A percentile compares a stretch with the other conserved stretches of the same genome.
These are phyloP conservation scores for Ganoderma sinense DNA, from an alignment of 1,284 basidiomycete species.

Conservation along the genomic window DNA sequence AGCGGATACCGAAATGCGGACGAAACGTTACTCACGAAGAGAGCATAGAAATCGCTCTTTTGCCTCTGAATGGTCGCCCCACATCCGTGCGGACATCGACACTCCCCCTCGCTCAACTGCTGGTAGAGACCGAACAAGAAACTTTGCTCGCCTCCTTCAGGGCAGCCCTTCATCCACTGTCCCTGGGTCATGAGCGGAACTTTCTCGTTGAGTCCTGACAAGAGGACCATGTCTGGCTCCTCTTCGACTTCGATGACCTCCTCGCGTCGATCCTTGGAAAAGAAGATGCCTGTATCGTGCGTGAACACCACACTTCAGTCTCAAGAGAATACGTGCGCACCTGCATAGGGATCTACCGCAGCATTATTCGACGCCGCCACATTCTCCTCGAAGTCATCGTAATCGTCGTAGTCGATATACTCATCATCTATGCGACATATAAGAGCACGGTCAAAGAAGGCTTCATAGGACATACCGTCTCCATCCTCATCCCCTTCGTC, in stretches of 20 bases:
- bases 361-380: conserved; percentile 49
- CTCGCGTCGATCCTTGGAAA: conserved; percentile 89
- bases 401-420: conserved; percentile 79
- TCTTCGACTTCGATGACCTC: conserved; percentile 89
- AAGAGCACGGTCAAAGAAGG: not conserved
- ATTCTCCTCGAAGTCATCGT: conserved; percentile 55
- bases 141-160: conserved; percentile 89
- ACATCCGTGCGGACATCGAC: conserved; percentile 78
- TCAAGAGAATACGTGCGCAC: conserved; percentile 43
- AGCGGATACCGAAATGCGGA: not conserved
- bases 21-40: conserved; percentile 67
- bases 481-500: conserved; percentile 48
- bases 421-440: conserved; percentile 49
- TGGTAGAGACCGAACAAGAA: conserved; percentile 87
- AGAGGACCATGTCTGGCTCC: conserved; percentile 62
- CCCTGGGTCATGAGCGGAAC: conserved; percentile 83
- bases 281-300: conserved; percentile 78
- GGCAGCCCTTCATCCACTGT: conserved; percentile 97
- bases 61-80: conserved; percentile 63
- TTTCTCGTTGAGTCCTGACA: conserved; percentile 54
- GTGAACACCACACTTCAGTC: not conserved
- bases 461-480: conserved; percentile 51
- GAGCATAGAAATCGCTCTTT: conserved; percentile 82
- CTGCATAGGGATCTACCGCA: conserved; percentile 84
- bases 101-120: conserved; percentile 67